Evolutionary conservation across 306 rosid species (phyloP), one percentile per base, ranked within the genome.

Genomic region (Pyrus bretschneideri): DNA sequence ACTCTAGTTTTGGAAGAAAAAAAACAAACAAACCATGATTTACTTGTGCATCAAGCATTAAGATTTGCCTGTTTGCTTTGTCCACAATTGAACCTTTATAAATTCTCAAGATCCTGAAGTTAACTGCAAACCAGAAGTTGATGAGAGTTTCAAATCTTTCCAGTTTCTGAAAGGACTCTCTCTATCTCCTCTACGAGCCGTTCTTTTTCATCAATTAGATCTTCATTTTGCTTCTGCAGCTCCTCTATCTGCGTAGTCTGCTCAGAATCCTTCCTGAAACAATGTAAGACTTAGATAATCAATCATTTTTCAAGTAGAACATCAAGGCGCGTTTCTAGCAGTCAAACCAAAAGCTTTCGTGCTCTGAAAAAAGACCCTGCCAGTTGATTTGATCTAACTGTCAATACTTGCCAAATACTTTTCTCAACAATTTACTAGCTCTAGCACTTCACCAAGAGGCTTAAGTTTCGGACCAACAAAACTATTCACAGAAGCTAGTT

Each of bases 211-310:
- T 92, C 95, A 13, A 79, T 82, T 66, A 94, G 79, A 1, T 91
- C 97, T 71, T 94, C 98, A 67, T 90, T 95, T 79, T 90, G 95
- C 86, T 88, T 91, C 79, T 94, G 97, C 74, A 94, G 95, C 70
- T 91, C 97, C 88, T 94, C 98, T 74, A 94, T 89, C 81, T 91
- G 97, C 86, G 89, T 94, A 22, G 98, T 94, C 82, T 94, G 98
- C 77, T 91, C 98, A 30, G 98, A 94, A 85, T 94, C 98, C 93
- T 94, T 91, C 93, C 98, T 94, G 89, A 77, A 86, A 80, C 38
- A 51, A 49, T 30, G 49, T 29, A 69, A 21, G 51, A 38, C 51
- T 18, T 11, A 5, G 13, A 76, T 73, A 51, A 46, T 40, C 29
- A 45, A 60, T 29, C 2, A 3, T 18, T 5, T 51, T 38, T 35